Evolutionary conservation across 1,139 yeast species (phyloP).

Genomic region (Saccharomycopsis hybrid): DNA sequence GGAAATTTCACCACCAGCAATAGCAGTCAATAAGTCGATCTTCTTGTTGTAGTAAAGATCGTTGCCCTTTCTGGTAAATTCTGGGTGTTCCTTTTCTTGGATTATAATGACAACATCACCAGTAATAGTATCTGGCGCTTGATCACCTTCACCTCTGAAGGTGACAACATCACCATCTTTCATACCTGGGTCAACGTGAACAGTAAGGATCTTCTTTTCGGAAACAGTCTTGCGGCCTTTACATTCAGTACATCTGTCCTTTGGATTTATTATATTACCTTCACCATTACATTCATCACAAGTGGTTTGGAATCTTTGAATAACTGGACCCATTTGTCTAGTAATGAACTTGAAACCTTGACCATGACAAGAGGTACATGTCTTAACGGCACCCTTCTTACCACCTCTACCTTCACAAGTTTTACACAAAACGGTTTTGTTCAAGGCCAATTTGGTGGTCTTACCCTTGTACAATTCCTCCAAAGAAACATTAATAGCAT

Average conservation of each 20-base stretch:
- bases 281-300: slow-evolving; percentile 92
- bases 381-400: slow-evolving; percentile 82
- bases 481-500: slow-evolving; percentile 74
- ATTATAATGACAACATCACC: slow-evolving; percentile 94
- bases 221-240: slow-evolving; percentile 80
- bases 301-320: slow-evolving; percentile 92
- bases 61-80: slow-evolving; percentile 82
- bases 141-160: slow-evolving; percentile 96
- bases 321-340: slow-evolving; percentile 99
- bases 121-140: slow-evolving; percentile 89
- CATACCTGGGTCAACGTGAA: slow-evolving; percentile 97
- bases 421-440: slow-evolving; percentile 85
- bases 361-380: slow-evolving; percentile 84
- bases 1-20: slow-evolving; percentile 91
- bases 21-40: slow-evolving; percentile 85
- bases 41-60: slow-evolving; percentile 83
- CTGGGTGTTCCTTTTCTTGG: slow-evolving; percentile 79
- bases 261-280: slow-evolving; percentile 83
- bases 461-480: slow-evolving; percentile 96
- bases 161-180: slow-evolving; percentile 86
- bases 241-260: slow-evolving; percentile 86
- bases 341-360: slow-evolving; percentile 88
- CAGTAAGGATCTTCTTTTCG: slow-evolving; percentile 92
- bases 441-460: slow-evolving; percentile 86
- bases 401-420: slow-evolving; percentile 96